Conservation (phyloP, 2,329 filamentous ascomycete species). For the Lasiodiplodia hormozganensis region DNA sequence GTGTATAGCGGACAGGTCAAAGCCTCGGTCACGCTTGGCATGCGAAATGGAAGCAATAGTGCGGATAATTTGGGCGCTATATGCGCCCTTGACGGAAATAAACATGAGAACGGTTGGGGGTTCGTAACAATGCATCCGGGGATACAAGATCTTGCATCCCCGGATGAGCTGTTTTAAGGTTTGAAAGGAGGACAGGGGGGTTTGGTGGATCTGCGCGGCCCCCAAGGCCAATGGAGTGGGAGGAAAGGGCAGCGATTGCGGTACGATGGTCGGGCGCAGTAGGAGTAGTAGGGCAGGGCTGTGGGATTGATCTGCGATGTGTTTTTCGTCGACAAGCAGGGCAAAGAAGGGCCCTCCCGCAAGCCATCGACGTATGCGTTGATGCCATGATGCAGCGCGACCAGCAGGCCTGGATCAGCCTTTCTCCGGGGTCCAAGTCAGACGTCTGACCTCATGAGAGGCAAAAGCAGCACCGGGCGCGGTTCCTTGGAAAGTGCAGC, state of each 20-base stretch:
- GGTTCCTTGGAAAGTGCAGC: not conserved
- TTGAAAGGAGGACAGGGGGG: not conserved
- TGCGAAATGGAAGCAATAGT: too few relatives aligned
- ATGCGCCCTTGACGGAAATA: too few relatives aligned
- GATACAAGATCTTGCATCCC: not conserved
- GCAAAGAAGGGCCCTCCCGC: not conserved
- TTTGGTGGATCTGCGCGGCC: not conserved
- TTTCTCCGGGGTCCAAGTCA: not conserved
- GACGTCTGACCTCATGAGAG: not conserved
- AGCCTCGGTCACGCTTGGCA: too few relatives aligned
- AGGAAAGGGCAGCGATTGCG: not conserved
- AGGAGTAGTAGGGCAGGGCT: not conserved
- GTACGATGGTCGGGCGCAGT: not conserved
- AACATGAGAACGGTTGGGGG: too few relatives aligned
- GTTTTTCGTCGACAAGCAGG: not conserved
- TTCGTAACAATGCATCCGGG: too few relatives aligned
- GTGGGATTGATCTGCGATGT: too few relatives aligned
- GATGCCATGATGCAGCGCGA: slow-evolving; percentile 4
- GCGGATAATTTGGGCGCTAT: too few relatives aligned
- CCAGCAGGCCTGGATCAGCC: slow-evolving; percentile 6
- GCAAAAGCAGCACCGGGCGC: not conserved
- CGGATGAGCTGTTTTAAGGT: slow-evolving; percentile 12
- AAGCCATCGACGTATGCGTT: slow-evolving; percentile 17
- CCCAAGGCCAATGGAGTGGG: too few relatives aligned
- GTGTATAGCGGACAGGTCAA: too few relatives aligned